Base-by-base conservation (phyloP, 208 protist genomes). In the Trypanosoma cruzi region DNA sequence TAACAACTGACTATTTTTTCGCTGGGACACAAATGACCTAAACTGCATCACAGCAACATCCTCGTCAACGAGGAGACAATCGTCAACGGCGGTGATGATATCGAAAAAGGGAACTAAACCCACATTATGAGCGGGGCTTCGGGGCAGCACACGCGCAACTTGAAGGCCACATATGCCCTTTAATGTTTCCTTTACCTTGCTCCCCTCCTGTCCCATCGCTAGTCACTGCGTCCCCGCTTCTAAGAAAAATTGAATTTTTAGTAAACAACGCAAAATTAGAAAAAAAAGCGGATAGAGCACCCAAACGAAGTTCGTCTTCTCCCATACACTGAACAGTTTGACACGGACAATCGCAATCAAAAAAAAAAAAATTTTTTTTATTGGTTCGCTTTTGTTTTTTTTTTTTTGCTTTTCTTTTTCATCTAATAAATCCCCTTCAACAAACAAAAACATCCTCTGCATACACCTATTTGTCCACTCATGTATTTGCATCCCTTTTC, bases 81-180 rank as follows among this genome's bases (percentile, higher is more conserved):
- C 50, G 63, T 97, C 87, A 18, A 93, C 60, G 4, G 80, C 84
- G 22, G 75, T 83, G 58, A 97, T 92, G 37, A 97, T 84, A 76
- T 97, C 92, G 61, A 97, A 97, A 65, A 88, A 97, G 1, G 92
- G 90, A 26, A 93, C 55, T 20, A 97, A 62, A 5, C 92, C 92
- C 4, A 78, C 76, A n/a, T 72, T 56, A 58, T 93, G 81, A 1
- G 92, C 89, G 11, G 89, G 88, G 64, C 89, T 94, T 63, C 84
- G 63, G 0, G 88, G 87, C 14, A 94, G 56, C 20, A 97, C 55
- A 18, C 89, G 84, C 4, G 80, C 82, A 13, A 97, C 59, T 60
- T 97, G 90, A 57, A 97, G 90, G 31, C 92, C 92, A 20, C 83
- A 65, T 18, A 95, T 68, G 18, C 64, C 69, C 31, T 69, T 22